phyloP scores from a whole-genome alignment of 345 rosid genomes.

The Citrus maxima region DNA sequence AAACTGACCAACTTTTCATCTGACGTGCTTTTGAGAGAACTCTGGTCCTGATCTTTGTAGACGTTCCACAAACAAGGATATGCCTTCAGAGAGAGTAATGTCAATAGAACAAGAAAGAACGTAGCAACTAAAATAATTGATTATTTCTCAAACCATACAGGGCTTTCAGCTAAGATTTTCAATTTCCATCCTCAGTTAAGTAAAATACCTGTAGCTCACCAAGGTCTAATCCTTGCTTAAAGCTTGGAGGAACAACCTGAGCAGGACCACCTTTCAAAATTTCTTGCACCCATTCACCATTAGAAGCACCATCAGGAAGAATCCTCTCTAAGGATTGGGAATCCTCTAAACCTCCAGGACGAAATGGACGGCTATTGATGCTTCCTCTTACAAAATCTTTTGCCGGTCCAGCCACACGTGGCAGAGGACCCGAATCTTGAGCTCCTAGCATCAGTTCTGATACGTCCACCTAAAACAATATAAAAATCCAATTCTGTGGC shows the following conservation, averaged over 20 bases:
- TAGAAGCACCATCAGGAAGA: conserved; percentile 68
- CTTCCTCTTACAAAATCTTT: conserved; percentile 90
- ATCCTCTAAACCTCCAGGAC: conserved; percentile 91
- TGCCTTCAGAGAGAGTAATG: conserved; percentile 38
- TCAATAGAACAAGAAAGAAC: conserved; percentile 11
- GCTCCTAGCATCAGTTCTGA: conserved; percentile 63
- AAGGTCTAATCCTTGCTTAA: conserved; percentile 75
- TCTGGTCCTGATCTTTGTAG: conserved; percentile 69
- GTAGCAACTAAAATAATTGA: neutral
- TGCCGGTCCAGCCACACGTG: conserved; percentile 57
- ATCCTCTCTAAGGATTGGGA: conserved; percentile 54
- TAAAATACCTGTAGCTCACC: conserved; percentile 73
- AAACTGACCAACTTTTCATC: conserved; percentile 67
- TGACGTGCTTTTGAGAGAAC: conserved; percentile 30
- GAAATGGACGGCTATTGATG: conserved; percentile 84
- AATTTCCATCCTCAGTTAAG: conserved; percentile 12
- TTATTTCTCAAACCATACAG: neutral
- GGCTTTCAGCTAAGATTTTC: neutral
- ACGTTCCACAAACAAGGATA: conserved; percentile 68
- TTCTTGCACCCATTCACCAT: conserved; percentile 83
- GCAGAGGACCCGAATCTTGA: conserved; percentile 64
- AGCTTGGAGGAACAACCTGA: conserved; percentile 69
- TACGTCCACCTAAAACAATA: conserved; percentile 73
- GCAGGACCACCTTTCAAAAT: conserved; percentile 69
- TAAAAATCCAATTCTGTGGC: conserved; percentile 31